A percentile compares a stretch with the other conserved stretches of the same genome.
phyloP scores from a whole-genome alignment of 768 basidiomycete genomes.

The Suillus clintonianus region DNA sequence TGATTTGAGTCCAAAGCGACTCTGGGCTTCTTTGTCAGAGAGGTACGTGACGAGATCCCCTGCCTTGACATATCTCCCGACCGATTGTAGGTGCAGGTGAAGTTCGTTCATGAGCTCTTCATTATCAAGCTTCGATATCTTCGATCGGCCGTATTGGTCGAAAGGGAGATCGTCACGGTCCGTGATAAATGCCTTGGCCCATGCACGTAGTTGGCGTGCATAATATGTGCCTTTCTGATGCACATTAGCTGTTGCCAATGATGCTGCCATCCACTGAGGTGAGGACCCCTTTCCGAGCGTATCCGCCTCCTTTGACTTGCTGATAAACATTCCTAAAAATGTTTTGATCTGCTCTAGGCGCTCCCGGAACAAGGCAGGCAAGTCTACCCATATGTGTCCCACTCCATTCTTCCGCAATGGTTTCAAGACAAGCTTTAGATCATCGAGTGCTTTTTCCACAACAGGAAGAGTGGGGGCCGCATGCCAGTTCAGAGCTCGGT shows the following conservation, averaged over 20 bases:
- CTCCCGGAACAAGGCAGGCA: not conserved
- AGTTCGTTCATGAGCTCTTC: constrained; percentile 15
- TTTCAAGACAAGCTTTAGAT: not conserved
- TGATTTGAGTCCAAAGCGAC: constrained; percentile 14
- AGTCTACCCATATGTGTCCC: not conserved
- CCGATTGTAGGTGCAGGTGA: constrained; percentile 11
- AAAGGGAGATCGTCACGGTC: constrained; percentile 21
- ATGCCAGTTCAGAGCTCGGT: too few species aligned
- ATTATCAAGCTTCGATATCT: constrained; percentile 9
- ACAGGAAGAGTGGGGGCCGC: not conserved
- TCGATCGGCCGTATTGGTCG: constrained; percentile 20
- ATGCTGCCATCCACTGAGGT: constrained; percentile 2
- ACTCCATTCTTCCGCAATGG: not conserved
- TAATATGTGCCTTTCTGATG: not conserved
- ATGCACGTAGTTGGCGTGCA: constrained; percentile 15
- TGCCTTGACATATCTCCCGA: constrained; percentile 24
- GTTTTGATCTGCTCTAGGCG: not conserved
- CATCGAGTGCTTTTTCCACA: not conserved
- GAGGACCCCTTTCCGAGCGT: not conserved
- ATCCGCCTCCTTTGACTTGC: not conserved
- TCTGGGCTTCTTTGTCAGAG: constrained; percentile 10
- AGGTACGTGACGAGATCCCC: constrained; percentile 14
- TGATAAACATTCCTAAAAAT: constrained; percentile 1
- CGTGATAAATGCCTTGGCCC: constrained; percentile 18
- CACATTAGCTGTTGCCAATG: not conserved